Evolutionary conservation across 805 yeast species (phyloP).

Genomic region (Pichia cephalocereana): DNA sequence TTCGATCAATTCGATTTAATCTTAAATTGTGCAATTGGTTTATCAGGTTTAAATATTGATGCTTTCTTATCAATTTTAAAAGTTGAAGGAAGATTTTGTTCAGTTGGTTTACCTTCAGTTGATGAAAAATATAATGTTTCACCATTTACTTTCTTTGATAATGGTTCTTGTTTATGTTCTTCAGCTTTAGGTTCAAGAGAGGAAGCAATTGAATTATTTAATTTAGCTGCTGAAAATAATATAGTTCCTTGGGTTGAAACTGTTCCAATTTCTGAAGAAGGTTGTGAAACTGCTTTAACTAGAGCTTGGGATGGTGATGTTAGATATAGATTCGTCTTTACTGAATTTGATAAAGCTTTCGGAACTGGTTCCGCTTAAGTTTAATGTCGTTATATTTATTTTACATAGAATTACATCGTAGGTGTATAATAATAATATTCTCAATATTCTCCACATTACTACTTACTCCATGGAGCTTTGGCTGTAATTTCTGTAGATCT

Average conservation of each 20-base stretch:
- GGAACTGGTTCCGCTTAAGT: slow-evolving; percentile 17
- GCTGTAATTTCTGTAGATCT: too few species aligned
- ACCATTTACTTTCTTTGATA: slow-evolving; percentile 43
- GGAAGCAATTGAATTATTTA: slow-evolving; percentile 37
- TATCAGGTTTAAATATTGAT: slow-evolving; percentile 27
- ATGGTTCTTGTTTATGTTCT: slow-evolving; percentile 36
- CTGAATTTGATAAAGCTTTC: slow-evolving; percentile 39
- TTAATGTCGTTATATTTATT: background rate
- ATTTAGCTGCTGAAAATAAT: slow-evolving; percentile 35
- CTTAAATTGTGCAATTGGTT: slow-evolving; percentile 34
- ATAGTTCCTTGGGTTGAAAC: slow-evolving; percentile 45
- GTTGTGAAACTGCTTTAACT: slow-evolving; percentile 33
- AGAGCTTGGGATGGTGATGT: slow-evolving; percentile 40
- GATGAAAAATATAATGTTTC: slow-evolving; percentile 34
- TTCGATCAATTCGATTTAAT: slow-evolving; percentile 31
- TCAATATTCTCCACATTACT: too few species aligned
- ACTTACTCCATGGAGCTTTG: too few species aligned
- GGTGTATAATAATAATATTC: too few species aligned
- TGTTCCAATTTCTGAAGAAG: slow-evolving; percentile 36
- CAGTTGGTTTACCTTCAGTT: slow-evolving; percentile 39
- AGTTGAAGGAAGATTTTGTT: slow-evolving; percentile 33
- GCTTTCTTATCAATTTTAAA: slow-evolving; percentile 27
- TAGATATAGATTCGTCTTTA: slow-evolving; percentile 43
- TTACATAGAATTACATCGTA: background rate
- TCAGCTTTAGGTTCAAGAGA: slow-evolving; percentile 40